Evolutionary conservation across 306 rosid genomes (phyloP).

Genomic region (Clitoria ternatea): DNA sequence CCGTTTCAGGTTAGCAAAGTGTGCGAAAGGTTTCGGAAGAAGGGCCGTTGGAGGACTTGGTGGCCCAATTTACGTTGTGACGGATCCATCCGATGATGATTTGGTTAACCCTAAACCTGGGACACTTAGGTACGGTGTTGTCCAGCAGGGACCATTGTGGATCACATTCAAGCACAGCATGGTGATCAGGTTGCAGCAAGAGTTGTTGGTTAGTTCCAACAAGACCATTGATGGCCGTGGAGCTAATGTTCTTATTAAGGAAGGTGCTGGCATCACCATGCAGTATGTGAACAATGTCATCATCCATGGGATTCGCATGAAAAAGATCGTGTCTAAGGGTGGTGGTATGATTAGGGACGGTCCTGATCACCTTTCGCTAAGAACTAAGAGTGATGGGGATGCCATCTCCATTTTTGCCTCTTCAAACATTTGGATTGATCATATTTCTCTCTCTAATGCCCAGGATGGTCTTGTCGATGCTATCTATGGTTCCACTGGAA

Average conservation of each 20-base stretch:
- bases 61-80: constrained; percentile 48
- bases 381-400: constrained; percentile 69
- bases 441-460: constrained; percentile 54
- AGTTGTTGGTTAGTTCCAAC: constrained; percentile 53
- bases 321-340: background rate
- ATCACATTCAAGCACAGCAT: constrained; percentile 58
- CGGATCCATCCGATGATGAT: constrained; percentile 52
- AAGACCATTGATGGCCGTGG: constrained; percentile 97
- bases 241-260: constrained; percentile 42
- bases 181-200: constrained; percentile 49
- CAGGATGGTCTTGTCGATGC: constrained; percentile 72
- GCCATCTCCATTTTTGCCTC: constrained; percentile 66
- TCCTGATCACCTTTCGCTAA: constrained; percentile 43
- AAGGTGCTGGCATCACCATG: constrained; percentile 60
- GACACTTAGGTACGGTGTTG: constrained; percentile 50
- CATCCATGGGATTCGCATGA: constrained; percentile 57
- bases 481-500: constrained; percentile 64
- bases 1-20: constrained; percentile 49
- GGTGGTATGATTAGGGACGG: constrained; percentile 81
- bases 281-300: constrained; percentile 56
- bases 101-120: constrained; percentile 50
- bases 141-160: constrained; percentile 68
- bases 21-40: constrained; percentile 70
- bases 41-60: constrained; percentile 53
- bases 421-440: constrained; percentile 78